A percentile compares a stretch with the other conserved stretches of the same genome.
phyloP scores from a whole-genome alignment of 768 basidiomycete genomes.

The Suillus lakei region DNA sequence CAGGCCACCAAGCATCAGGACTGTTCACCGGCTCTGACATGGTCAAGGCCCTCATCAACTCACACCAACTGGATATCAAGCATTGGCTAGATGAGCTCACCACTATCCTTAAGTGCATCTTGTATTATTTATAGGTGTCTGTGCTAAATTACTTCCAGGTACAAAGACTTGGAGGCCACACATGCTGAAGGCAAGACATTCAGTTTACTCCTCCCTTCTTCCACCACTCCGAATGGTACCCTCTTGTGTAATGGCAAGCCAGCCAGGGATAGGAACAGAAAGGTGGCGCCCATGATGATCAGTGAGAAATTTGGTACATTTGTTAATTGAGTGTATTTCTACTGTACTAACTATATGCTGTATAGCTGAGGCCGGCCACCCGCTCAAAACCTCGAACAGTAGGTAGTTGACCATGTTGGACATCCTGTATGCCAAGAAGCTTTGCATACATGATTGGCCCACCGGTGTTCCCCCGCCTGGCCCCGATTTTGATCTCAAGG shows the following conservation, averaged over 20 bases:
- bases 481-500: neutral
- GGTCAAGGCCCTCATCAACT: neutral
- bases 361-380: neutral
- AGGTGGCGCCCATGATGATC: neutral
- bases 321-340: neutral
- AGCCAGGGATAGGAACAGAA: slow-evolving; percentile 2
- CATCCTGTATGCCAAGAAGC: neutral
- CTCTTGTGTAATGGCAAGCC: slow-evolving; percentile 1
- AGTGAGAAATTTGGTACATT: neutral
- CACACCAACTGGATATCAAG: neutral
- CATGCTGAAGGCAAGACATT: neutral
- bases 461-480: neutral
- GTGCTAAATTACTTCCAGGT: slow-evolving; percentile 3
- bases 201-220: neutral
- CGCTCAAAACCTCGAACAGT: neutral
- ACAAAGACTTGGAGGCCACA: neutral
- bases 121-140: neutral
- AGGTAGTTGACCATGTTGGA: neutral
- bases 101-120: neutral
- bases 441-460: neutral
- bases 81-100: neutral
- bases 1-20: neutral
- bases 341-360: neutral
- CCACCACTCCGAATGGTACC: neutral
- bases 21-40: neutral